phyloP scores from a whole-genome alignment of 768 basidiomycete species.

The Mrakia hoshinonis region DNA sequence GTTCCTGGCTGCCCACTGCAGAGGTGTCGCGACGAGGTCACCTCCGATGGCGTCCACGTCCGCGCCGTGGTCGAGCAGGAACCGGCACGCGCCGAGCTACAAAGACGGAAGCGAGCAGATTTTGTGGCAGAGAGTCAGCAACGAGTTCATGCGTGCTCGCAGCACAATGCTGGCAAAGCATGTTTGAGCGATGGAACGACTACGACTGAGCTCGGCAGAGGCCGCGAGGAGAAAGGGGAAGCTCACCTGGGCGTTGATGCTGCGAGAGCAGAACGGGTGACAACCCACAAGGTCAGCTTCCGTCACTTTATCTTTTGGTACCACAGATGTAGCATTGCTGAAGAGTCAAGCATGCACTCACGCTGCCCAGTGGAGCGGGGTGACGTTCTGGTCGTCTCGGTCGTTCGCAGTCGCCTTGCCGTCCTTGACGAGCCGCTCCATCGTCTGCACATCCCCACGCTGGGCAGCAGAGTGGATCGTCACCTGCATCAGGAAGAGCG shows the following conservation, averaged over 20 bases:
- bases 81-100: constrained; percentile 71
- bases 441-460: constrained; percentile 62
- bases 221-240: background rate
- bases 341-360: background rate
- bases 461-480: constrained; percentile 80
- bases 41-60: constrained; percentile 92
- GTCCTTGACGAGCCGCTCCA: constrained; percentile 37
- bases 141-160: too few species aligned
- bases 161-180: background rate
- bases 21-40: constrained; percentile 83
- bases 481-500: constrained; percentile 19
- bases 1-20: constrained; percentile 96
- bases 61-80: constrained; percentile 81
- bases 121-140: too few species aligned
- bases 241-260: constrained; percentile 30
- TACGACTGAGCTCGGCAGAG: background rate
- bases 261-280: background rate
- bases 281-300: background rate
- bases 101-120: background rate
- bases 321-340: background rate
- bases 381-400: constrained; percentile 79
- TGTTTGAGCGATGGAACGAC: background rate
- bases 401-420: constrained; percentile 33
- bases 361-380: constrained; percentile 94
- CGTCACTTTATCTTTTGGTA: background rate